Conservation (phyloP, 768 basidiomycete genomes). For the Mrakia blollopis region DNA sequence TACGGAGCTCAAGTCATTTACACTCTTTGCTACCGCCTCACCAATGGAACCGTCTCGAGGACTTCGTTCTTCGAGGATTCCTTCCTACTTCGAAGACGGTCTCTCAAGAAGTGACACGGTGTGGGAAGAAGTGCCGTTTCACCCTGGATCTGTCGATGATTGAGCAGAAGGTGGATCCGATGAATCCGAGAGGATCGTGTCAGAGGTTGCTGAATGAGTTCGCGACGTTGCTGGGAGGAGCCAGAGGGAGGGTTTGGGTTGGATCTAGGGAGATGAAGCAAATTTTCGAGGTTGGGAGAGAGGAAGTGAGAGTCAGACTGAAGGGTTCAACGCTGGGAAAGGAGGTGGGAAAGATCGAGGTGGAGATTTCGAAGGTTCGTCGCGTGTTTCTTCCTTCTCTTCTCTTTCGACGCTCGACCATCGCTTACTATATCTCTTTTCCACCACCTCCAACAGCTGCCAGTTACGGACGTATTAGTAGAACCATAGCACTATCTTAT, state of each 20-base stretch:
- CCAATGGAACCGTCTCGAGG: not conserved
- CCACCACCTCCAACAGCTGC: too few relatives aligned
- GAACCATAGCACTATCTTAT: too few relatives aligned
- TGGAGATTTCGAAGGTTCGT: not conserved
- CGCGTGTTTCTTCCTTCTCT: not conserved
- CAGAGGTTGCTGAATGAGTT: not conserved
- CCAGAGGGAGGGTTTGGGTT: not conserved
- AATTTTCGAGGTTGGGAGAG: not conserved
- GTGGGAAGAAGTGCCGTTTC: not conserved
- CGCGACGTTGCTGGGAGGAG: not conserved
- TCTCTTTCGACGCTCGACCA: too few relatives aligned
- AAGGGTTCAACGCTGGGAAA: not conserved
- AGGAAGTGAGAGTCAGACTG: not conserved
- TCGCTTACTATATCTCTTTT: too few relatives aligned
- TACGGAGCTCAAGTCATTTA: too few relatives aligned
- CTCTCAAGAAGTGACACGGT: not conserved
- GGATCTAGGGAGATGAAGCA: not conserved
- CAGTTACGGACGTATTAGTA: too few relatives aligned
- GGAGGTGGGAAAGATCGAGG: not conserved
- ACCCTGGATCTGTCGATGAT: constrained; percentile 3
- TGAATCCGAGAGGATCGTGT: not conserved
- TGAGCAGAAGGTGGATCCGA: not conserved
- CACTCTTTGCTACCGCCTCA: not conserved
- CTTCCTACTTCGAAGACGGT: not conserved
- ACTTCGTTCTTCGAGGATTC: not conserved